Conservation (phyloP, 805 yeast genomes). For the Starmera caribaea region DNA sequence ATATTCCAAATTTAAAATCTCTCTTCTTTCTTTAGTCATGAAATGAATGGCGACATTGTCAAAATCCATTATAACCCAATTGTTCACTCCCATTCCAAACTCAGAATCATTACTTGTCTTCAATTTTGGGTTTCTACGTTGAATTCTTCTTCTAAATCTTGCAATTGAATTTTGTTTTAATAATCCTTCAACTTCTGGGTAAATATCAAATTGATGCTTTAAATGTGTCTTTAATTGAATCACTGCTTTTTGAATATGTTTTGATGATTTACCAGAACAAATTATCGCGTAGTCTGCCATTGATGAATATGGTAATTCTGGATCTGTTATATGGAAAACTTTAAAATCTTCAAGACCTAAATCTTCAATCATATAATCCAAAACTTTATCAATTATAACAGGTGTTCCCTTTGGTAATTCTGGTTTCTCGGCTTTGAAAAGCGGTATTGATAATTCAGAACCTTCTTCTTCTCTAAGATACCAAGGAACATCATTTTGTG, state of each 20-base stretch:
- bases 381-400: slow-evolving; percentile 30
- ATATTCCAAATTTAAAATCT: slow-evolving; percentile 59
- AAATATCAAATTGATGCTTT: slow-evolving; percentile 37
- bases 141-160: slow-evolving; percentile 40
- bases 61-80: slow-evolving; percentile 80
- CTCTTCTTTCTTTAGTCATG: slow-evolving; percentile 60
- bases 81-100: slow-evolving; percentile 47
- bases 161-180: slow-evolving; percentile 47
- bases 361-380: slow-evolving; percentile 40
- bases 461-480: slow-evolving; percentile 39
- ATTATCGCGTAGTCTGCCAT: slow-evolving; percentile 45
- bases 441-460: slow-evolving; percentile 24
- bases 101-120: slow-evolving; percentile 42
- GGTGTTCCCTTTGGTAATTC: slow-evolving; percentile 55
- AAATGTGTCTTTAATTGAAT: slow-evolving; percentile 44
- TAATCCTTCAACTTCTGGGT: slow-evolving; percentile 64
- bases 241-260: slow-evolving; percentile 67
- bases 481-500: slow-evolving; percentile 40
- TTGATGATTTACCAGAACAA: slow-evolving; percentile 66
- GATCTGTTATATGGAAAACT: slow-evolving; percentile 52
- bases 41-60: slow-evolving; percentile 65
- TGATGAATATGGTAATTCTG: slow-evolving; percentile 28
- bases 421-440: slow-evolving; percentile 36
- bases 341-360: slow-evolving; percentile 57
- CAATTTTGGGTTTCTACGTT: slow-evolving; percentile 41